phyloP scores from a whole-genome alignment of 768 basidiomycete species.

The Cytidiella melzeri region DNA sequence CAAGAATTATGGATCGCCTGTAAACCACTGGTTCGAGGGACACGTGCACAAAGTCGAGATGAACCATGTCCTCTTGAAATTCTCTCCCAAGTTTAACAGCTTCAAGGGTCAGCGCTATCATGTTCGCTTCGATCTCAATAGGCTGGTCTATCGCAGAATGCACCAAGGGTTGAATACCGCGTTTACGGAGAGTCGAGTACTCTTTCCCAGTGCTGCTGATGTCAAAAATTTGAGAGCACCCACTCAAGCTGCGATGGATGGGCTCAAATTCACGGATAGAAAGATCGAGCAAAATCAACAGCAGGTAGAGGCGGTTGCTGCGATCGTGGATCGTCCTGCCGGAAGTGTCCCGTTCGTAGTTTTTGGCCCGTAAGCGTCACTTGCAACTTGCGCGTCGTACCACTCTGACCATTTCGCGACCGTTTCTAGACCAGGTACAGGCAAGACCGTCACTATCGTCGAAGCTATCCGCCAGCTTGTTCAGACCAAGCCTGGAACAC shows the following conservation, averaged over 20 bases:
- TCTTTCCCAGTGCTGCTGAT: conserved; percentile 41
- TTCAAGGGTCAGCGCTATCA: conserved; percentile 35
- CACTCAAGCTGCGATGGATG: conserved; percentile 5
- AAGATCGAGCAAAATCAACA: conserved; percentile 39
- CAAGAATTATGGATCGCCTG: conserved; percentile 29
- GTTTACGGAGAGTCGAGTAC: conserved; percentile 38
- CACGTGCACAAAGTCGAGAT: conserved; percentile 47
- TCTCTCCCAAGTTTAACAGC: conserved; percentile 36
- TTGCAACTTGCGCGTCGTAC: too few relatives aligned
- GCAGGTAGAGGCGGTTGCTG: conserved; percentile 43
- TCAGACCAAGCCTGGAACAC: conserved; percentile 11
- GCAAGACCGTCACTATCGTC: conserved; percentile 33
- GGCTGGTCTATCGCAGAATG: conserved; percentile 49
- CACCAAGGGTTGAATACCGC: conserved; percentile 49
- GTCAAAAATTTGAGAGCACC: conserved; percentile 14
- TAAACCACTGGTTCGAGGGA: conserved; percentile 52
- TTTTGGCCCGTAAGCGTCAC: conserved; percentile 63
- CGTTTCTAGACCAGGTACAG: conserved; percentile 35
- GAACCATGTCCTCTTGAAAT: conserved; percentile 45
- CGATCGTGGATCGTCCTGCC: conserved; percentile 36
- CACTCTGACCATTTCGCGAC: too few relatives aligned
- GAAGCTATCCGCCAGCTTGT: conserved; percentile 33
- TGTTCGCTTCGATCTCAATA: conserved; percentile 49
- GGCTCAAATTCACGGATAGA: conserved; percentile 31
- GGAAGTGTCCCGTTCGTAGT: conserved; percentile 52